phyloP scores from a whole-genome alignment of 148 eudicot genomes.

The Heliamphora exappendiculata region DNA sequence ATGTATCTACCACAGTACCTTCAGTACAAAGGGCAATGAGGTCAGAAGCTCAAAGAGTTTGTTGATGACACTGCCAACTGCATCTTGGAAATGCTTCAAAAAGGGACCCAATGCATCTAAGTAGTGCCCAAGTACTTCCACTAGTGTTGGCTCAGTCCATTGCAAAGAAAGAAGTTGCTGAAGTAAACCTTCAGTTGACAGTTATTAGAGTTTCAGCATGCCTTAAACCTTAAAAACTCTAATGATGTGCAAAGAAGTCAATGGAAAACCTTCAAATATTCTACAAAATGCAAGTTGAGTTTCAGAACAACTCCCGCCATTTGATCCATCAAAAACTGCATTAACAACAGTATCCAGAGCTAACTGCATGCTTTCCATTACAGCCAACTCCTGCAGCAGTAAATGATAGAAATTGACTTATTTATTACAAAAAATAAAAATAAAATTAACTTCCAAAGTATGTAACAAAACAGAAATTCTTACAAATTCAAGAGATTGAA shows the following conservation, averaged over 20 bases:
- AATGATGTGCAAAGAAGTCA: conserved; percentile 6
- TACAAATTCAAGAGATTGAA: background rate
- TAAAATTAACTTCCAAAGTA: background rate
- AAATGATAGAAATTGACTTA: background rate
- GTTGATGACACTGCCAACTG: conserved; percentile 72
- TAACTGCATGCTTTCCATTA: conserved; percentile 87
- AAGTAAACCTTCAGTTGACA: conserved; percentile 63
- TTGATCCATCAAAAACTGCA: conserved; percentile 72
- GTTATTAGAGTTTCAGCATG: conserved; percentile 24
- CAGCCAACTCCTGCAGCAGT: conserved; percentile 52
- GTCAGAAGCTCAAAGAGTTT: conserved; percentile 89
- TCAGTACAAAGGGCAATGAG: conserved; percentile 60
- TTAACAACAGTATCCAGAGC: conserved; percentile 65
- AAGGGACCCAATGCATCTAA: conserved; percentile 86
- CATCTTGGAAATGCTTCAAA: conserved; percentile 71
- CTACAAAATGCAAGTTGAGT: conserved; percentile 49
- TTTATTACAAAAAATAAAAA: background rate
- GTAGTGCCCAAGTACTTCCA: conserved; percentile 86
- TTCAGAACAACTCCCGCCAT: conserved; percentile 40
- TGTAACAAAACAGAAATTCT: background rate
- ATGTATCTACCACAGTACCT: conserved; percentile 36
- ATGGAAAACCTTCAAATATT: conserved; percentile 67
- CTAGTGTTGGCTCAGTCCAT: conserved; percentile 82
- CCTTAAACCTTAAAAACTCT: conserved; percentile 4
- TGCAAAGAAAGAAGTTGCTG: conserved; percentile 71